phyloP scores from a whole-genome alignment of 179 eudicot genomes.

The Actinidia chinensis region DNA sequence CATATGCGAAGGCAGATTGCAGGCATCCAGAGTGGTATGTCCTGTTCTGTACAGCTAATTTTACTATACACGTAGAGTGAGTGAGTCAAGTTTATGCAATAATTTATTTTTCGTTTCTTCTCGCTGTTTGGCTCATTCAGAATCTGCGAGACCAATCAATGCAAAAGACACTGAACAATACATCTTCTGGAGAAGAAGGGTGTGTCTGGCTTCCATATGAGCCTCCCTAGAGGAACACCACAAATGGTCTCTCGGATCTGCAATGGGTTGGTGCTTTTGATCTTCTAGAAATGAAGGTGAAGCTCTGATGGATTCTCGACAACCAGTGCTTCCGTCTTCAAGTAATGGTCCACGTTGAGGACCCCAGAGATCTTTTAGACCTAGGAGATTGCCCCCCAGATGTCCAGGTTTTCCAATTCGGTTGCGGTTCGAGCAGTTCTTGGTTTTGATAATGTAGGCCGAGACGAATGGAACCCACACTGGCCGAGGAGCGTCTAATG shows the following conservation, averaged over 20 bases:
- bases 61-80: background rate
- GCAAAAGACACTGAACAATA: conserved; percentile 50
- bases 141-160: conserved; percentile 44
- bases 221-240: conserved; percentile 31
- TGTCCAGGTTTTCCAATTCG: conserved; percentile 59
- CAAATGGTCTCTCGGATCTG: conserved; percentile 27
- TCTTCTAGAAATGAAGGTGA: conserved; percentile 24
- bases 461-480: conserved; percentile 31
- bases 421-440: conserved; percentile 47
- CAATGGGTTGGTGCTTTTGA: conserved; percentile 24
- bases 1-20: conserved; percentile 72
- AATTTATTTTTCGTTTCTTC: background rate
- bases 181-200: conserved; percentile 46
- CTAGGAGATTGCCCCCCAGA: conserved; percentile 35
- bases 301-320: conserved; percentile 27
- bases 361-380: conserved; percentile 36
- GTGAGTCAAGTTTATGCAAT: background rate
- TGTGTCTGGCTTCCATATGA: conserved; percentile 52
- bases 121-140: conserved; percentile 26
- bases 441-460: conserved; percentile 38
- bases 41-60: background rate
- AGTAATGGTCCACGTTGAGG: conserved; percentile 31
- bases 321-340: conserved; percentile 20
- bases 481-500: conserved; percentile 46
- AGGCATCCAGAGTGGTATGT: conserved; percentile 57